A percentile compares a stretch with the other conserved stretches of the same genome.
phyloP scores from a whole-genome alignment of 306 rosid genomes.

The Nissolia schottii region DNA sequence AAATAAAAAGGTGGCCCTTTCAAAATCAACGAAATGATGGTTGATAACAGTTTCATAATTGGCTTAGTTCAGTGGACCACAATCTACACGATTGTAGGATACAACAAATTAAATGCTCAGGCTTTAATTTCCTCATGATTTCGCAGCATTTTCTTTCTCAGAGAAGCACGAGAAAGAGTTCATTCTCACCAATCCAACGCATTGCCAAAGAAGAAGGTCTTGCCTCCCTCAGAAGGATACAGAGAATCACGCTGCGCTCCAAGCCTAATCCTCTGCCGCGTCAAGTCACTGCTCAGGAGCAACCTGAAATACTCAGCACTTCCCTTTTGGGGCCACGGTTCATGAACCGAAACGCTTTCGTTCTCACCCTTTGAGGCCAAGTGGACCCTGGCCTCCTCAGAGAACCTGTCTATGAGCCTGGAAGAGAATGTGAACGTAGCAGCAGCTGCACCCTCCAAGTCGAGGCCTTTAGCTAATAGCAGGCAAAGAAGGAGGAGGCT shows the following conservation, averaged over 20 bases:
- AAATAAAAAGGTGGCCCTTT: neutral
- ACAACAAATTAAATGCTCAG: neutral
- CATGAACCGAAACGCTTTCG: slow-evolving; percentile 9
- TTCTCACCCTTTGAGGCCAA: slow-evolving; percentile 35
- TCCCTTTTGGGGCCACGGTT: slow-evolving; percentile 48
- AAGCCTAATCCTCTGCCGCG: slow-evolving; percentile 64
- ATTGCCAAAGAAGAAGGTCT: slow-evolving; percentile 60
- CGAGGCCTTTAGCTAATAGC: slow-evolving; percentile 23
- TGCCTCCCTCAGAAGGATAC: slow-evolving; percentile 65
- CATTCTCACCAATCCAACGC: slow-evolving; percentile 57
- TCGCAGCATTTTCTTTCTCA: slow-evolving; percentile 3
- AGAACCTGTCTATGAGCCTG: slow-evolving; percentile 68
- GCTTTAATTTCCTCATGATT: neutral
- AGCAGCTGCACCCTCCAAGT: slow-evolving; percentile 28
- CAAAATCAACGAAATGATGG: neutral
- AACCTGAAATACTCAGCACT: slow-evolving; percentile 54
- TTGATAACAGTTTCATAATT: neutral
- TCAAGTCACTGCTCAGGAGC: slow-evolving; percentile 50
- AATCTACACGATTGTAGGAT: neutral
- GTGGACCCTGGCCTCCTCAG: slow-evolving; percentile 51
- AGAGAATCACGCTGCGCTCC: slow-evolving; percentile 49
- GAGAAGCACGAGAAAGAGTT: neutral
- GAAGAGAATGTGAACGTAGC: slow-evolving; percentile 46
- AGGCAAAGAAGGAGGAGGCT: slow-evolving; percentile 38
- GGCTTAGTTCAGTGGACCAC: neutral